These are phyloP conservation scores for Haplosporangium gracile DNA, from an alignment of 192 early-diverging fungal species.

Conservation along the genomic window DNA sequence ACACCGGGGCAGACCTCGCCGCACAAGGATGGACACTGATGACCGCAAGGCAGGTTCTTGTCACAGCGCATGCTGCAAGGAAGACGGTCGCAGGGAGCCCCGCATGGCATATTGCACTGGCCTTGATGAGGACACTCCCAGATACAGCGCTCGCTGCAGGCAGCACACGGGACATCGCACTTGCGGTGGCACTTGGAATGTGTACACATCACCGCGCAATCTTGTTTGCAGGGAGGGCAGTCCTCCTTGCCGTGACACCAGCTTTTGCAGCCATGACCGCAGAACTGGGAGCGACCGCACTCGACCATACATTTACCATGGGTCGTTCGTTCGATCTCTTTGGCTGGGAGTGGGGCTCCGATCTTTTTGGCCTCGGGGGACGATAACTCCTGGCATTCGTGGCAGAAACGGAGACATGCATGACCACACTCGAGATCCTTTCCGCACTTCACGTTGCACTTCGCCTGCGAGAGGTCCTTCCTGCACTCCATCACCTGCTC, in stretches of 20 bases:
- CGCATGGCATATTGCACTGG: constrained; percentile 63
- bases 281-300: constrained; percentile 51
- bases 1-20: constrained; percentile 53
- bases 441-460: constrained; percentile 50
- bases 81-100: constrained; percentile 68
- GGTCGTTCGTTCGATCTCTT: constrained; percentile 9
- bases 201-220: constrained; percentile 56
- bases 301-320: constrained; percentile 54
- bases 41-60: constrained; percentile 60
- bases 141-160: constrained; percentile 60
- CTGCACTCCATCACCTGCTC: constrained; percentile 41
- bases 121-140: constrained; percentile 70
- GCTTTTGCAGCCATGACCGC: constrained; percentile 36
- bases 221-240: constrained; percentile 60
- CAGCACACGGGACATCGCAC: constrained; percentile 58
- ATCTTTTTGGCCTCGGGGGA: not conserved
- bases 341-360: not conserved
- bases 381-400: constrained; percentile 51
- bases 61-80: constrained; percentile 68
- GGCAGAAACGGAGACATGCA: constrained; percentile 54
- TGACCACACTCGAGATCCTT: constrained; percentile 50
- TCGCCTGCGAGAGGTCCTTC: not conserved
- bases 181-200: constrained; percentile 55
- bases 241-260: constrained; percentile 25
- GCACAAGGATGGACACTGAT: constrained; percentile 64